Percentiles rank a stretch among this genome's conserved stretches.
phyloP scores from a whole-genome alignment of 306 rosid genomes.

The Quercus agrifolia region DNA sequence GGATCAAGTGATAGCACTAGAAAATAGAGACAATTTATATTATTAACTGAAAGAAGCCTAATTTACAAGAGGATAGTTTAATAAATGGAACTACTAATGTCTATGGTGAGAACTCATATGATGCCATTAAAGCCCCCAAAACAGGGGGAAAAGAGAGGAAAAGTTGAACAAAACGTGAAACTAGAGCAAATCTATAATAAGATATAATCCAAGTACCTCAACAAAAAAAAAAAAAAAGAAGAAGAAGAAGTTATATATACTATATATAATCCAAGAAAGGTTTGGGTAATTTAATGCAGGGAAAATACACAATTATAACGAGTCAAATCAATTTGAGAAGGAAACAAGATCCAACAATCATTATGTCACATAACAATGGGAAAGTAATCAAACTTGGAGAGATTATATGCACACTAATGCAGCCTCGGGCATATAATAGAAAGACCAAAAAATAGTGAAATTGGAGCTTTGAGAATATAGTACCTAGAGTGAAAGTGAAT shows the following conservation, averaged over 20 bases:
- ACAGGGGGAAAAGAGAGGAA: not conserved
- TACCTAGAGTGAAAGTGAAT: not conserved
- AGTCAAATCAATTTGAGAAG: not conserved
- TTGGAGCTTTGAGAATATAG: not conserved
- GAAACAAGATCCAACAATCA: not conserved
- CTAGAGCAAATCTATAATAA: not conserved
- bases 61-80: not conserved
- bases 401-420: not conserved
- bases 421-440: not conserved
- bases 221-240: too few species aligned
- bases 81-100: not conserved
- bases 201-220: not conserved
- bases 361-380: not conserved
- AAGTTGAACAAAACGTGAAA: not conserved
- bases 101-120: not conserved
- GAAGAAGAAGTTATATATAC: too few species aligned
- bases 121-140: not conserved
- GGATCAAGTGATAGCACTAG: slow-evolving; percentile 80
- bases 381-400: not conserved
- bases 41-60: slow-evolving; percentile 3
- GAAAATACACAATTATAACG: not conserved
- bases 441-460: not conserved
- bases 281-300: not conserved
- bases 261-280: not conserved
- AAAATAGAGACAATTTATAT: slow-evolving; percentile 11